Evolutionary conservation across 306 rosid genomes (phyloP), one percentile per base, ranked within the genome.

Genomic region (Spatholobus suberectus): DNA sequence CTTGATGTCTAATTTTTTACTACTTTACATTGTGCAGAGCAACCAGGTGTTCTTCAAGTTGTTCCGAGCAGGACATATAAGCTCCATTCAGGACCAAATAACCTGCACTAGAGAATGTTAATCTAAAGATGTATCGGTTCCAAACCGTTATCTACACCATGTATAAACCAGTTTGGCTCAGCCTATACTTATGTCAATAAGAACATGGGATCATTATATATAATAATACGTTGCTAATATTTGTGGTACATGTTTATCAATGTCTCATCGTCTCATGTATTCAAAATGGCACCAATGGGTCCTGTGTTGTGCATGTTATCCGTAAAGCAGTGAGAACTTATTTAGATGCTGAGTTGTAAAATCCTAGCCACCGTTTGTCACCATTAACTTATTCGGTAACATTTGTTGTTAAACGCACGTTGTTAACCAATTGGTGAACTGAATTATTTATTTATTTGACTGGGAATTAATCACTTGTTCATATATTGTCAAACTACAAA

Each of bases 11-110:
- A 61, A 20, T 51, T 76, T 74, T 38, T 24, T 66, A n/a, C 17
- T 10, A 32, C 5, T 68, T 43, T 3, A 23, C 23, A 41, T 41
- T 73, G 43, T 69, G 80, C 93, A 95, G 99, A 89, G 46, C 96
- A 86, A 92, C 98, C 99, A 5, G 99, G 98, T 13, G 99, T 96
- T 77, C 92, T 96, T 78, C 98, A 93, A 89, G 98, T 96, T 80
- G 92, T 96, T 75, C 94, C 90, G 15, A 92, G 89, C 91, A 66
- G 82, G 89, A 91, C 75, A 69, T 65, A 85, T 61, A 90, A 90
- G 78, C 87, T 96, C 79, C 97, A 94, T 85, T 78, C 92, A 27
- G 97, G 93, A 74, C 51, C 82, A 27, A 81, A 66, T 69, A 78
- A 72, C 18, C 69, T 80, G 81, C 78, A 76, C 0, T 89, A 67